Conservation (phyloP, 306 rosid genomes). For the Medicago lupulina region DNA sequence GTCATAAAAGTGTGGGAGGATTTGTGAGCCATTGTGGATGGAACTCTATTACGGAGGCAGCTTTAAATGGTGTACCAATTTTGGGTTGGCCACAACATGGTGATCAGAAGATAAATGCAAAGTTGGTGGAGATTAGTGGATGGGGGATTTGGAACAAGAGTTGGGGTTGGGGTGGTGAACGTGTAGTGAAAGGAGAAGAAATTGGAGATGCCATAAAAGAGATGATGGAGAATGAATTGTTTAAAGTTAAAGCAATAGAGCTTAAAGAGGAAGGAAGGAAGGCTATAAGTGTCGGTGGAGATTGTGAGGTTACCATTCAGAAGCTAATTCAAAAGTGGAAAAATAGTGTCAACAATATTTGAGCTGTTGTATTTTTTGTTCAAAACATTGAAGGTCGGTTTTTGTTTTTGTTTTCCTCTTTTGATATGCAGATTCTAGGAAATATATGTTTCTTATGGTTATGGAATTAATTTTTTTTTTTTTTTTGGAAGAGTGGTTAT, state of each 20-base stretch:
- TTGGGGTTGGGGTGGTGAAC: conserved; percentile 63
- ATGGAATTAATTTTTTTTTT: no score
- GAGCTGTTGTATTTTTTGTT: background rate
- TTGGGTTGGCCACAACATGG: conserved; percentile 67
- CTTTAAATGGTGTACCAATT: conserved; percentile 54
- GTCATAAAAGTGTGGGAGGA: conserved; percentile 11
- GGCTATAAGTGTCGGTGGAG: conserved; percentile 49
- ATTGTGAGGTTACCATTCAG: conserved; percentile 33
- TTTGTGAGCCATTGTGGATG: conserved; percentile 32
- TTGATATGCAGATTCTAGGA: no score
- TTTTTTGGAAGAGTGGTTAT: no score
- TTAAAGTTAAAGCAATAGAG: conserved; percentile 39
- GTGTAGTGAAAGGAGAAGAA: conserved; percentile 57
- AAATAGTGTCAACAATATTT: background rate
- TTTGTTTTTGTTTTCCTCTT: no score
- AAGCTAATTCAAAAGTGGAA: conserved; percentile 43
- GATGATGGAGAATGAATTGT: conserved; percentile 51
- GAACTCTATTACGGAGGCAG: conserved; percentile 18
- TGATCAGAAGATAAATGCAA: conserved; percentile 65
- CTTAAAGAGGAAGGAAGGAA: conserved; percentile 46
- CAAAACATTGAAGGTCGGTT: no score
- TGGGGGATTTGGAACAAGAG: conserved; percentile 57
- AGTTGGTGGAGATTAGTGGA: conserved; percentile 48
- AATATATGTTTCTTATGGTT: no score
- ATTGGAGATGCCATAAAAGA: conserved; percentile 57